Evolutionary conservation across 768 basidiomycete genomes (phyloP).

Genomic region (Kwoniella bestiolae): DNA sequence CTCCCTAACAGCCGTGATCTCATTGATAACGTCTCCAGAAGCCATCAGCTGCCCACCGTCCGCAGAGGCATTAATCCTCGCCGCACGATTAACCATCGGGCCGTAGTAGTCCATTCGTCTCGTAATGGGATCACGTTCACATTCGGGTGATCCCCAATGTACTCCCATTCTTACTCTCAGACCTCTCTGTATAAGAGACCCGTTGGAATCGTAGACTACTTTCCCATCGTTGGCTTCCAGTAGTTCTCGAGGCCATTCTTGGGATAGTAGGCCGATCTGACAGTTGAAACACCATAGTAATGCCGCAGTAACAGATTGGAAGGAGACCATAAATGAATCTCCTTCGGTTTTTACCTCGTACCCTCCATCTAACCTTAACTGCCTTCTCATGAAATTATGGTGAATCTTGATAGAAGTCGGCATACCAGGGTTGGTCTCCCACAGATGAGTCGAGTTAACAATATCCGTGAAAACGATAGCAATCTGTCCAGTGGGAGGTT

Average conservation of each 20-base stretch:
- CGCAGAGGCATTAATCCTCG: constrained; percentile 79
- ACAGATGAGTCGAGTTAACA: constrained; percentile 91
- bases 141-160: constrained; percentile 86
- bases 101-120: constrained; percentile 98
- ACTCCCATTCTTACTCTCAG: constrained; percentile 97
- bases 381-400: constrained; percentile 80
- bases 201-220: constrained; percentile 70
- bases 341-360: constrained; percentile 99
- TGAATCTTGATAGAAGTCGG: constrained; percentile 88
- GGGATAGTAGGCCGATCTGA: constrained; percentile 77
- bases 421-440: constrained; percentile 97
- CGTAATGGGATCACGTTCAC: constrained; percentile 88
- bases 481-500: constrained; percentile 81
- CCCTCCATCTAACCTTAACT: constrained; percentile 85
- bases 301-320: constrained; percentile 83
- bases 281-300: constrained; percentile 88
- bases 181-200: constrained; percentile 77
- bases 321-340: constrained; percentile 98
- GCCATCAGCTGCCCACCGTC: constrained; percentile 93
- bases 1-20: constrained; percentile 63
- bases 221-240: constrained; percentile 90
- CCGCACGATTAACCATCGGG: constrained; percentile 90
- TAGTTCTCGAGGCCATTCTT: constrained; percentile 90
- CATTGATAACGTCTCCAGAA: constrained; percentile 75
- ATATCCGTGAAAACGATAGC: constrained; percentile 98